Conservation (phyloP, 345 rosid genomes). For the Heritiera littoralis region DNA sequence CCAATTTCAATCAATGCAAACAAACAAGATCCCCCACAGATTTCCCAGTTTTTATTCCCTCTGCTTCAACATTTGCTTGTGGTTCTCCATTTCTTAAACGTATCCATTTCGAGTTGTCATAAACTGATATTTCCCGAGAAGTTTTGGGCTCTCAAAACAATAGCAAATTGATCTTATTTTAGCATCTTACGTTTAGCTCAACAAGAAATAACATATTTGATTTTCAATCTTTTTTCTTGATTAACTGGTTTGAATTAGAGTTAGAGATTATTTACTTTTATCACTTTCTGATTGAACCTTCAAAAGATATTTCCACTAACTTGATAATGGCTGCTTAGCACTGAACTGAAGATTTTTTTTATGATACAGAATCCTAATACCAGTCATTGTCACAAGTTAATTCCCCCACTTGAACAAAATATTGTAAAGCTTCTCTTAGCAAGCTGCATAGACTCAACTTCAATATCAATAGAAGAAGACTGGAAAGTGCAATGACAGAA, state of each 20-base stretch:
- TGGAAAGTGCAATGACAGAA: too few species aligned
- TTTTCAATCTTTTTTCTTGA: too few species aligned
- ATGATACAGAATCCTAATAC: too few species aligned
- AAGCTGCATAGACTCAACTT: not conserved
- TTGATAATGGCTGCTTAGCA: not conserved
- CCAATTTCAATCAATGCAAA: not conserved
- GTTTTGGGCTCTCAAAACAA: not conserved
- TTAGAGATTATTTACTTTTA: too few species aligned
- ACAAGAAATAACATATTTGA: too few species aligned
- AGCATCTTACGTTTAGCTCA: not conserved
- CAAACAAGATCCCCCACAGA: conserved; percentile 19
- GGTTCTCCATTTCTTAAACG: conserved; percentile 37
- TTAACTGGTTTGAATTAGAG: too few species aligned
- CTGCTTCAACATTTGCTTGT: conserved; percentile 20
- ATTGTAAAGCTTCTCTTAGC: not conserved
- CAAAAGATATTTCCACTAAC: not conserved
- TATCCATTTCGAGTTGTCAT: conserved; percentile 3
- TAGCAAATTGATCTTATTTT: not conserved
- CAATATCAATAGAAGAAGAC: too few species aligned
- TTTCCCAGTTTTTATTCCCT: not conserved
- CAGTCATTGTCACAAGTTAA: conserved; percentile 2
- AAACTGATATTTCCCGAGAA: not conserved
- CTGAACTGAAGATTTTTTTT: not conserved
- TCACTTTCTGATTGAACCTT: conserved; percentile 6
- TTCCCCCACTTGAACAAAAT: not conserved